These are phyloP conservation scores for Aspergillus ibericus DNA, from an alignment of 2,329 filamentous ascomycete genomes.

Conservation along the genomic window DNA sequence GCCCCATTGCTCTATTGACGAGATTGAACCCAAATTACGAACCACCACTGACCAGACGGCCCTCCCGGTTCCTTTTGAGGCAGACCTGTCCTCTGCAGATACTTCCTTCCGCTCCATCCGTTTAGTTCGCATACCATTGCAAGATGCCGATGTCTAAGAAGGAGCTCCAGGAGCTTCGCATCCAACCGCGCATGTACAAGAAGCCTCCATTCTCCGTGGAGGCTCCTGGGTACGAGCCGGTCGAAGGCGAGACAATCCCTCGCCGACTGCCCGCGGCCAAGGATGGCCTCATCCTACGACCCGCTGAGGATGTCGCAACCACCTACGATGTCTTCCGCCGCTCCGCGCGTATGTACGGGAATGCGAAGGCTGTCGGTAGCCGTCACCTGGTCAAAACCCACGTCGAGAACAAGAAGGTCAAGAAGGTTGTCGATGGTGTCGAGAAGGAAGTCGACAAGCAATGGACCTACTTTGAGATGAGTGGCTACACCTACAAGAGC, in stretches of 20 bases:
- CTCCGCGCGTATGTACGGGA: conserved; percentile 63
- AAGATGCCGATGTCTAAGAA: conserved; percentile 24
- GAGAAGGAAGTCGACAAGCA: conserved; percentile 81
- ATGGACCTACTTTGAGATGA: conserved; percentile 87
- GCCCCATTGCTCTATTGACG: neutral
- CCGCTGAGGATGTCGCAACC: conserved; percentile 69
- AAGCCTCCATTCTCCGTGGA: conserved; percentile 75
- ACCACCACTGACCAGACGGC: neutral
- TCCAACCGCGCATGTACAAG: conserved; percentile 58
- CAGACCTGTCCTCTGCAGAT: conserved; percentile 4
- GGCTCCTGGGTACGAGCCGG: conserved; percentile 64
- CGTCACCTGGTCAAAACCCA: conserved; percentile 75
- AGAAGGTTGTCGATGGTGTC: conserved; percentile 82
- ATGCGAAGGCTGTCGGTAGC: conserved; percentile 66
- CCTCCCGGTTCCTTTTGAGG: neutral
- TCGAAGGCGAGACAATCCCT: conserved; percentile 80
- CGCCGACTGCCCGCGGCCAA: conserved; percentile 71
- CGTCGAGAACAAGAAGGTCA: conserved; percentile 82
- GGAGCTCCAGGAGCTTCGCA: conserved; percentile 31
- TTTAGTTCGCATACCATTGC: neutral
- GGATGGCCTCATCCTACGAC: conserved; percentile 66
- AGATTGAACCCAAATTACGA: neutral
- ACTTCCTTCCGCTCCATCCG: neutral
- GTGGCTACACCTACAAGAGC: conserved; percentile 71
- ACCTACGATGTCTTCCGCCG: conserved; percentile 76